A percentile compares a stretch with the other conserved stretches of the same genome.
Conservation (phyloP, 345 rosid genomes). For the Linum usitatissimum region DNA sequence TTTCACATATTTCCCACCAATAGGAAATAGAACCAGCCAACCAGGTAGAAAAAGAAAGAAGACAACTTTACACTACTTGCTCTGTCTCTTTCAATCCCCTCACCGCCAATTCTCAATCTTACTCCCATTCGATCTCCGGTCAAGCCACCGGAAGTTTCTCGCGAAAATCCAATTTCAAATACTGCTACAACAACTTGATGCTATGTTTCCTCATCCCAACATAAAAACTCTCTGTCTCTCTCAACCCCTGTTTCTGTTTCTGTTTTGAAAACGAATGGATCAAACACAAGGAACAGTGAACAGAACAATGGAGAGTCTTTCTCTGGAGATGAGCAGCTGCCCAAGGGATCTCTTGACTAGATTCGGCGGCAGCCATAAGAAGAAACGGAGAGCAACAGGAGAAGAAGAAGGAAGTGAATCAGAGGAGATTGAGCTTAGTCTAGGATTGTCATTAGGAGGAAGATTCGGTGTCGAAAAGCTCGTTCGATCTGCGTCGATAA, state of each 20-base stretch:
- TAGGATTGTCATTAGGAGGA: constrained; percentile 83
- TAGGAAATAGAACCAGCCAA: too few relatives aligned
- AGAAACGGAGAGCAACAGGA: constrained; percentile 12
- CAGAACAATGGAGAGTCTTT: constrained; percentile 38
- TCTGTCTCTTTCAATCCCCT: too few relatives aligned
- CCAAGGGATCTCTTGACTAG: constrained; percentile 77
- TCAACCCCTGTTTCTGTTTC: constrained; percentile 5
- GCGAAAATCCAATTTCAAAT: too few relatives aligned
- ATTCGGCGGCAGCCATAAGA: constrained; percentile 20
- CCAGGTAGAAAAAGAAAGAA: too few relatives aligned
- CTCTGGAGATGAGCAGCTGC: constrained; percentile 44
- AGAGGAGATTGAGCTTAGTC: constrained; percentile 61
- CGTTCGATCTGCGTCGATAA: constrained; percentile 63
- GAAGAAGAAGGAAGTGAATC: constrained; percentile 25
- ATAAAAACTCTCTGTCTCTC: constrained; percentile 5
- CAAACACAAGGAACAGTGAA: constrained; percentile 32
- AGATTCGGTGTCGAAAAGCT: constrained; percentile 79
- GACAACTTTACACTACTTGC: too few relatives aligned
- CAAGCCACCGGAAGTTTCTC: too few relatives aligned
- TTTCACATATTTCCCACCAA: too few relatives aligned
- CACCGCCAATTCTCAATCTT: too few relatives aligned
- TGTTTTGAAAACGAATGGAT: constrained; percentile 29
- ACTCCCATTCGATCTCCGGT: too few relatives aligned
- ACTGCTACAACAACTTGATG: too few relatives aligned
- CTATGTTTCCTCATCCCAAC: too few relatives aligned